phyloP scores from a whole-genome alignment of 1,284 basidiomycete species.

The Leccinum subfulvum region DNA sequence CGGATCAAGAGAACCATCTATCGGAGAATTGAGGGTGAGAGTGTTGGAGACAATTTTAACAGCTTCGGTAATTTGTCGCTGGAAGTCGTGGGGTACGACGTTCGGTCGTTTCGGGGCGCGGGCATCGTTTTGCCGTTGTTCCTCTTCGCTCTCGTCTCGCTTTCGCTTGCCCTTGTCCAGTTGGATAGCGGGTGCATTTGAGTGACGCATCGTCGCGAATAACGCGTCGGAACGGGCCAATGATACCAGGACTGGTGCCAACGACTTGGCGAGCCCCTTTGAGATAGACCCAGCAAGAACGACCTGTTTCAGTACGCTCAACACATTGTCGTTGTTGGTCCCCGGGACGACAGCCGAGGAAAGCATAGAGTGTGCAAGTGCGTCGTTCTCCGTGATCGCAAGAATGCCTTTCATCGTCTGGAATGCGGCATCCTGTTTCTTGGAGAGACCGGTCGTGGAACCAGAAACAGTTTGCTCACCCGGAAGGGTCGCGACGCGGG shows the following conservation, averaged over 20 bases:
- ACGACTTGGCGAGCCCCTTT: constrained; percentile 49
- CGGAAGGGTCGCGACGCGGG: background rate
- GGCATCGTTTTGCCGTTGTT: constrained; percentile 29
- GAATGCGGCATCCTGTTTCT: constrained; percentile 55
- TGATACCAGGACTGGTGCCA: constrained; percentile 58
- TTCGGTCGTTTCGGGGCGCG: constrained; percentile 46
- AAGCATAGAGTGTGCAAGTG: constrained; percentile 52
- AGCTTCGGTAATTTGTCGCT: constrained; percentile 54
- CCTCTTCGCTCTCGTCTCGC: constrained; percentile 55
- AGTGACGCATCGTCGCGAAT: constrained; percentile 61
- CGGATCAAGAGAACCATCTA: constrained; percentile 49
- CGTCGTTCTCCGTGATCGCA: constrained; percentile 52
- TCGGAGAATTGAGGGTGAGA: constrained; percentile 37
- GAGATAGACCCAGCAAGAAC: constrained; percentile 47
- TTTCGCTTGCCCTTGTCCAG: constrained; percentile 67
- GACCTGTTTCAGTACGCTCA: constrained; percentile 52
- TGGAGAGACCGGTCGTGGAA: constrained; percentile 21
- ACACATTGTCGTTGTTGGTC: constrained; percentile 45
- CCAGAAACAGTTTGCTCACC: constrained; percentile 3
- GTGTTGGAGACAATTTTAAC: constrained; percentile 51
- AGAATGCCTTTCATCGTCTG: constrained; percentile 63
- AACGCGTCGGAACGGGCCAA: constrained; percentile 62
- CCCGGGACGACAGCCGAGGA: constrained; percentile 48
- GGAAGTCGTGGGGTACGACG: constrained; percentile 42
- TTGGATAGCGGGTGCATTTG: constrained; percentile 56